Evolutionary conservation across 2,329 filamentous ascomycete species (phyloP).

Genomic region (Neonectria sp.): DNA sequence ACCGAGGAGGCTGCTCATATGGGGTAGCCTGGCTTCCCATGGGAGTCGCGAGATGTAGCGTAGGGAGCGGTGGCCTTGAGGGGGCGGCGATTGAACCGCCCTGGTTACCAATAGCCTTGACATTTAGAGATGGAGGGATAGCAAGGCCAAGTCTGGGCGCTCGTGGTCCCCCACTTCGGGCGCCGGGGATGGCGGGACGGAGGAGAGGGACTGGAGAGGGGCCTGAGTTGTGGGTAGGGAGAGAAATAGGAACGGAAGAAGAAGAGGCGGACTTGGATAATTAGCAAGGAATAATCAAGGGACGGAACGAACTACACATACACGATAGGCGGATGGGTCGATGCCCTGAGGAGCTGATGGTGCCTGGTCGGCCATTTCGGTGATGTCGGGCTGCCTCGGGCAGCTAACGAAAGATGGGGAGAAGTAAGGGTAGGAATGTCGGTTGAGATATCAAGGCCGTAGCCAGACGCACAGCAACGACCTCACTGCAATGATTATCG

Average conservation of each 20-base stretch:
- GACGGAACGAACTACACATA: conserved; percentile 31
- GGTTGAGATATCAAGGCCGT: conserved; percentile 23
- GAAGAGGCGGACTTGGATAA: conserved; percentile 39
- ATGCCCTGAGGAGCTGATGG: conserved; percentile 39
- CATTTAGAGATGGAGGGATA: conserved; percentile 89
- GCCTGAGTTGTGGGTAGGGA: conserved; percentile 55
- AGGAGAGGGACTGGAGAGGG: conserved; percentile 83
- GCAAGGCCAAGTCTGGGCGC: conserved; percentile 88
- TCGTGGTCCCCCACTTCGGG: conserved; percentile 73
- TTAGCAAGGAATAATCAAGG: conserved; percentile 33
- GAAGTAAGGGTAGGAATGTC: background rate
- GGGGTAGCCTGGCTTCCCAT: conserved; percentile 84
- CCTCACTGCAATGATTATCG: conserved; percentile 11
- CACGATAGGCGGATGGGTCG: conserved; percentile 41
- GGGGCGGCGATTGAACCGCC: conserved; percentile 53
- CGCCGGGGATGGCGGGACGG: conserved; percentile 84
- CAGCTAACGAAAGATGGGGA: conserved; percentile 21
- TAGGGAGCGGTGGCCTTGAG: conserved; percentile 76
- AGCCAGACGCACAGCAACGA: conserved; percentile 21
- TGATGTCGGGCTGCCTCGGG: conserved; percentile 30
- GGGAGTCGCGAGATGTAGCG: conserved; percentile 87
- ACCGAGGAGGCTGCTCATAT: conserved; percentile 74
- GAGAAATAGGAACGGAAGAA: conserved; percentile 47
- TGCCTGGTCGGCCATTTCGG: conserved; percentile 45
- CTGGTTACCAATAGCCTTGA: conserved; percentile 78